These are phyloP conservation scores for Hippophae tibetana DNA, from an alignment of 306 rosid genomes.

Conservation along the genomic window DNA sequence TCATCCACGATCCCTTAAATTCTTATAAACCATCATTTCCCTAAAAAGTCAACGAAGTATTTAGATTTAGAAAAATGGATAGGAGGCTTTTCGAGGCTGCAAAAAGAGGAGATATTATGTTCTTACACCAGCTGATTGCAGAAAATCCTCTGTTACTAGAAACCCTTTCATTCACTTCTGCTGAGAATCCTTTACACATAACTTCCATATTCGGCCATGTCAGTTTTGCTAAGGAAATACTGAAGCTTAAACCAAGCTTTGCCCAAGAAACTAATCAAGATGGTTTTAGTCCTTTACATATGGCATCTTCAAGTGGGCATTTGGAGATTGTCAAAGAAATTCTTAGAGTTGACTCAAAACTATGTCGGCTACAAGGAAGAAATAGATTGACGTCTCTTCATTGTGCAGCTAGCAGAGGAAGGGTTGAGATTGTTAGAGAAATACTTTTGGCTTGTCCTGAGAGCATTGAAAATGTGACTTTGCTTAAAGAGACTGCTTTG, in stretches of 20 bases:
- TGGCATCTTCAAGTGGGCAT: conserved; percentile 22
- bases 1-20: too few relatives aligned
- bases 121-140: too few relatives aligned
- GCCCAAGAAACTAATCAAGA: conserved; percentile 13
- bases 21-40: too few relatives aligned
- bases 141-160: too few relatives aligned
- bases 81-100: too few relatives aligned
- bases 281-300: conserved; percentile 24
- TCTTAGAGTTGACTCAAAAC: conserved; percentile 13
- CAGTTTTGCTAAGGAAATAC: too few relatives aligned
- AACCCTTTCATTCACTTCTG: too few relatives aligned
- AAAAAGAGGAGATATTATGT: too few relatives aligned
- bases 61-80: too few relatives aligned
- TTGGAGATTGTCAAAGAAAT: conserved; percentile 24
- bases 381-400: conserved; percentile 27
- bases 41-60: too few relatives aligned
- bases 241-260: conserved; percentile 14
- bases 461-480: conserved; percentile 18
- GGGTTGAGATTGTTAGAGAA: conserved; percentile 17
- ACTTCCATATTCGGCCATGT: too few relatives aligned
- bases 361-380: conserved; percentile 23
- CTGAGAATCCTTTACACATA: too few relatives aligned
- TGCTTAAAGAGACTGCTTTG: conserved; percentile 17
- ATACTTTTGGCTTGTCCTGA: conserved; percentile 25
- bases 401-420: conserved; percentile 23